Evolutionary conservation across 352 stramenopile genomes (phyloP).

Genomic region (Pythium myriotylum): DNA sequence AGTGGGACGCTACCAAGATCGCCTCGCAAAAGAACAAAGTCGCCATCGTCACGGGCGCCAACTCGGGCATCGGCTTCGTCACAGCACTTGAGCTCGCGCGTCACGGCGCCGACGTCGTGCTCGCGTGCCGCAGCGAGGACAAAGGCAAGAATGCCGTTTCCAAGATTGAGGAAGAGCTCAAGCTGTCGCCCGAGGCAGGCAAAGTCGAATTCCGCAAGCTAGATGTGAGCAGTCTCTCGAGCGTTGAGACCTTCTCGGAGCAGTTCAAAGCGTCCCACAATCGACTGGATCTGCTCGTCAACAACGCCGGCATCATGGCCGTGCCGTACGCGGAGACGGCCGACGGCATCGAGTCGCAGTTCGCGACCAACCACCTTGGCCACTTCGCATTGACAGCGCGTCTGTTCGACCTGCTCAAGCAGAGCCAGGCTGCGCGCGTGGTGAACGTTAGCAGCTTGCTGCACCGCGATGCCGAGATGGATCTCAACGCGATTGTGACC

Average conservation of each 20-base stretch:
- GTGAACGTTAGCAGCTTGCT: slow-evolving; percentile 48
- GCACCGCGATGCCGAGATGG: slow-evolving; percentile 37
- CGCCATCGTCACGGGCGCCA: slow-evolving; percentile 82
- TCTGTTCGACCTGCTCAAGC: slow-evolving; percentile 27
- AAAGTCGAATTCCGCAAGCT: slow-evolving; percentile 25
- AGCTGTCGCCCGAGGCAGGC: slow-evolving; percentile 33
- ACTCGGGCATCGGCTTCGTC: slow-evolving; percentile 79
- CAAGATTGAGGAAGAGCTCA: slow-evolving; percentile 27
- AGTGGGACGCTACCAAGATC: slow-evolving; percentile 20
- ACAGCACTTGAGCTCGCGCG: slow-evolving; percentile 60
- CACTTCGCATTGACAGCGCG: slow-evolving; percentile 33
- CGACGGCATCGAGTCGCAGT: slow-evolving; percentile 1
- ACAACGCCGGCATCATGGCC: slow-evolving; percentile 10
- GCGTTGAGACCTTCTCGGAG: slow-evolving; percentile 22
- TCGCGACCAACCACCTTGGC: slow-evolving; percentile 6
- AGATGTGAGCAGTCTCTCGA: slow-evolving; percentile 23
- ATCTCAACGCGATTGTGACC: slow-evolving; percentile 37
- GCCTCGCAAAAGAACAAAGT: slow-evolving; percentile 43
- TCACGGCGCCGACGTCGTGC: slow-evolving; percentile 57
- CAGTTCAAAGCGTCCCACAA: slow-evolving; percentile 17
- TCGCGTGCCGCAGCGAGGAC: slow-evolving; percentile 50
- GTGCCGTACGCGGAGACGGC: slow-evolving; percentile 1
- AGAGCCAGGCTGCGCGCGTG: slow-evolving; percentile 23
- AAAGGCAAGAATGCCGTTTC: slow-evolving; percentile 39
- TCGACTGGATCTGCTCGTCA: slow-evolving; percentile 28